Evolutionary conservation across 1,284 basidiomycete species (phyloP).

Genomic region (Leccinum fuscescens): DNA sequence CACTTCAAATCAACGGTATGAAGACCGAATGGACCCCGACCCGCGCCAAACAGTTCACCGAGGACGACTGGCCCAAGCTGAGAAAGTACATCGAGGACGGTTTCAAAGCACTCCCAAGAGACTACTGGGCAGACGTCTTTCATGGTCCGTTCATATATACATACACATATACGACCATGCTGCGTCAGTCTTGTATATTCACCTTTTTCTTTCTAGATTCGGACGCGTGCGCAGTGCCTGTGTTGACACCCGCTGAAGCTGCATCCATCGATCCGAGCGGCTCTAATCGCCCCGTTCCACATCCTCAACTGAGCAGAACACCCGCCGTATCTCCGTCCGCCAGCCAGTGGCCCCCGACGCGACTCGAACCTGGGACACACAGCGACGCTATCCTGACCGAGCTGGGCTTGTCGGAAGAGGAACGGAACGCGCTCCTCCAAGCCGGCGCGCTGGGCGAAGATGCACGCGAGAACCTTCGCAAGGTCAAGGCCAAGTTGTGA

Average conservation of each 20-base stretch:
- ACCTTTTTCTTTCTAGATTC: conserved; percentile 43
- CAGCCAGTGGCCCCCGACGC: neutral
- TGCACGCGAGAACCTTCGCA: conserved; percentile 11
- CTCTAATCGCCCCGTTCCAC: conserved; percentile 44
- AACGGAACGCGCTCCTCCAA: conserved; percentile 37
- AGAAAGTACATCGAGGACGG: conserved; percentile 58
- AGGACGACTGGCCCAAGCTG: conserved; percentile 59
- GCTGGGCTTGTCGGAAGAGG: conserved; percentile 41
- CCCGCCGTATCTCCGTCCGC: conserved; percentile 17
- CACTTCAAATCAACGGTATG: conserved; percentile 45
- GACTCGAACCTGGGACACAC: conserved; percentile 51
- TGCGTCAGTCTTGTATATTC: neutral
- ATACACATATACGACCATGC: neutral
- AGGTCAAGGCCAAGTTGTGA: conserved; percentile 21
- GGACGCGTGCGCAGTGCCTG: conserved; percentile 76
- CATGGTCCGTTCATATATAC: conserved; percentile 42
- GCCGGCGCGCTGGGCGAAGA: conserved; percentile 45
- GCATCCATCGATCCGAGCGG: conserved; percentile 37
- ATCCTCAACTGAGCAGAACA: conserved; percentile 46
- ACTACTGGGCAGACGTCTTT: conserved; percentile 71
- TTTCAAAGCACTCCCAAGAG: conserved; percentile 59
- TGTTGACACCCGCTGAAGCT: conserved; percentile 67
- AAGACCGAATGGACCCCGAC: conserved; percentile 53
- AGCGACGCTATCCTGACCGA: conserved; percentile 51
- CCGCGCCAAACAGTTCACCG: conserved; percentile 48